A percentile compares a stretch with the other conserved stretches of the same genome.
Evolutionary conservation across 192 early-diverging fungal genomes (phyloP).

Genomic region (Mortierella claussenii): DNA sequence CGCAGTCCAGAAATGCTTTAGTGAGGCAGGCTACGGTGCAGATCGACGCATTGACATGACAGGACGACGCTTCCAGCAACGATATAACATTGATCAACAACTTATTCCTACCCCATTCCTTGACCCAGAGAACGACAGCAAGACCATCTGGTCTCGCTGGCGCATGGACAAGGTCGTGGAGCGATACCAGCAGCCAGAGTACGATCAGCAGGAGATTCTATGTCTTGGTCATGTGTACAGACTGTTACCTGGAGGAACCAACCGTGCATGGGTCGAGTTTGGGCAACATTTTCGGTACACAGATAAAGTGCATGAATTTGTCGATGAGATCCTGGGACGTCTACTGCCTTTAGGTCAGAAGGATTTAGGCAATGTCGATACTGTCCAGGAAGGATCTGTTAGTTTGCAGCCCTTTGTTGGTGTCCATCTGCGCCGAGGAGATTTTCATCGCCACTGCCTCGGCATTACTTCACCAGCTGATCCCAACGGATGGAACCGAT

Average conservation of each 20-base stretch:
- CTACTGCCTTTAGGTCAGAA: conserved; percentile 6
- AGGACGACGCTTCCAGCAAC: conserved; percentile 17
- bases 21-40: too few species aligned
- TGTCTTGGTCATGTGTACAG: conserved; percentile 47
- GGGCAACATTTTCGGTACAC: conserved; percentile 40
- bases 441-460: conserved; percentile 35
- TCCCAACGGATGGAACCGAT: conserved; percentile 51
- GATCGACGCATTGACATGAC: too few species aligned
- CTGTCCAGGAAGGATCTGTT: background rate
- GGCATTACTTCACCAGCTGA: conserved; percentile 43
- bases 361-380: background rate
- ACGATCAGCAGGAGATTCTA: conserved; percentile 25
- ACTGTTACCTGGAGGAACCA: conserved; percentile 29
- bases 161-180: conserved; percentile 49
- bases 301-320: conserved; percentile 17
- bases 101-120: conserved; percentile 34
- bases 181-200: conserved; percentile 36
- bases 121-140: conserved; percentile 26
- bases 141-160: conserved; percentile 35
- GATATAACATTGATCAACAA: conserved; percentile 22
- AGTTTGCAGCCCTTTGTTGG: conserved; percentile 19
- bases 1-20: too few species aligned
- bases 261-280: conserved; percentile 41
- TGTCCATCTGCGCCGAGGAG: conserved; percentile 32
- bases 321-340: conserved; percentile 24